Conservation (phyloP, 2,329 filamentous ascomycete genomes). For the Alternaria longipes region DNA sequence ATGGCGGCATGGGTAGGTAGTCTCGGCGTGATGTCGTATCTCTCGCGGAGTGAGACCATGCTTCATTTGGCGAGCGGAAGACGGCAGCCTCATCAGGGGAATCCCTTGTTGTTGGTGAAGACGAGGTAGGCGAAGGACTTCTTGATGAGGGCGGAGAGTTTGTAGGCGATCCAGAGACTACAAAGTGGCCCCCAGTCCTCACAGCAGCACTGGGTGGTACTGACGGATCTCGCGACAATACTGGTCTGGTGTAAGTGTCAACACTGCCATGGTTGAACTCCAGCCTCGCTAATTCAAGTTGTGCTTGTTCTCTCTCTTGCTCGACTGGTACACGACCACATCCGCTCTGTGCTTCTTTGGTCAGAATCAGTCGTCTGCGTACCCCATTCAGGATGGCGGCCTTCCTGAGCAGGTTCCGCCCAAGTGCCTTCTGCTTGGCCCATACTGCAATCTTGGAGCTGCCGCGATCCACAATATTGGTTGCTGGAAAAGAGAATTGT, state of each 20-base stretch:
- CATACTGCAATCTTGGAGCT: slow-evolving; percentile 58
- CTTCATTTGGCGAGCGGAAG: slow-evolving; percentile 46
- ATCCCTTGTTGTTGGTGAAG: slow-evolving; percentile 16
- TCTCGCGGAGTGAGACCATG: slow-evolving; percentile 34
- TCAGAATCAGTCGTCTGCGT: slow-evolving; percentile 52
- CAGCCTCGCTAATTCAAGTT: slow-evolving; percentile 44
- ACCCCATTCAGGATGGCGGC: slow-evolving; percentile 72
- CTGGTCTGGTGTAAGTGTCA: slow-evolving; percentile 44
- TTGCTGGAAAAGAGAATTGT: slow-evolving; percentile 74
- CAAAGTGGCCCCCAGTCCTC: slow-evolving; percentile 24
- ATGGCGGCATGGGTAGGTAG: slow-evolving; percentile 48
- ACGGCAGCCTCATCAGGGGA: slow-evolving; percentile 10
- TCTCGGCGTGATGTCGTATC: slow-evolving; percentile 32
- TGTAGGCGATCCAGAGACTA: slow-evolving; percentile 27
- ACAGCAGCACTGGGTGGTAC: slow-evolving; percentile 26
- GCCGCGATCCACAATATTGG: slow-evolving; percentile 73
- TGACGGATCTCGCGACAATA: slow-evolving; percentile 22
- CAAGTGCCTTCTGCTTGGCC: slow-evolving; percentile 59
- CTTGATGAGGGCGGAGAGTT: slow-evolving; percentile 27
- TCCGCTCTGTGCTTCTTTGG: slow-evolving; percentile 30
- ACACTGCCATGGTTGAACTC: slow-evolving; percentile 44
- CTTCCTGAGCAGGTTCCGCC: slow-evolving; percentile 66
- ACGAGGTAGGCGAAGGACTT: slow-evolving; percentile 32
- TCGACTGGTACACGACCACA: slow-evolving; percentile 34
- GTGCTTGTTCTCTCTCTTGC: slow-evolving; percentile 43